Percentiles rank a stretch among this genome's conserved stretches.
Conservation (phyloP, 139 green algal genomes). For the Pseudopediastrum boryanum region DNA sequence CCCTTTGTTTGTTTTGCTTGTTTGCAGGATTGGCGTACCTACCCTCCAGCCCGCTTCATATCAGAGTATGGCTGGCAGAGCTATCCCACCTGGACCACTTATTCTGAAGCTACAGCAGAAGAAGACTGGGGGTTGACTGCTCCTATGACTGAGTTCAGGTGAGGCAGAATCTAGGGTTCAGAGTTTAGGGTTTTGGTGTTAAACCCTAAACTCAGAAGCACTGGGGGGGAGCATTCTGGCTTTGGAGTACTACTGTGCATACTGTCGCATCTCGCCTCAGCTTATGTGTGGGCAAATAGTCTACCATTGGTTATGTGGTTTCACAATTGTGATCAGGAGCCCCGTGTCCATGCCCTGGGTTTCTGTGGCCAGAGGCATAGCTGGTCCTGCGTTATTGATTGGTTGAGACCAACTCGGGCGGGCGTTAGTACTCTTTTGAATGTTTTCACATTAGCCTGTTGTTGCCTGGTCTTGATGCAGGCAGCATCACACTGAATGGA, state of each 20-base stretch:
- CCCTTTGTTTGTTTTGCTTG: no score
- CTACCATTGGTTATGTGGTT: not conserved
- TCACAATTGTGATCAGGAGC: not conserved
- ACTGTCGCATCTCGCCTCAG: not conserved
- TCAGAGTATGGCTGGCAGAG: constrained; percentile 68
- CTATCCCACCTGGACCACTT: constrained; percentile 45
- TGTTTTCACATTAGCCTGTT: no score
- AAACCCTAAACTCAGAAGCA: no score
- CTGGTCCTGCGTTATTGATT: no score
- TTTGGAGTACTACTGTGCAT: not conserved
- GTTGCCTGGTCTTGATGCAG: no score
- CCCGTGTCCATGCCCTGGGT: not conserved
- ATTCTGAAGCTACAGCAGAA: constrained; percentile 10
- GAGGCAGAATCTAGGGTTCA: not conserved
- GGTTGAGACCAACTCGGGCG: no score
- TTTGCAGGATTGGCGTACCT: constrained; percentile 34
- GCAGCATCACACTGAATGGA: no score
- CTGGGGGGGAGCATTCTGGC: not conserved
- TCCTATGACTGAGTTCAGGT: constrained; percentile 37
- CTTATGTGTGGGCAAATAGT: not conserved
- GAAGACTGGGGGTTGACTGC: constrained; percentile 23
- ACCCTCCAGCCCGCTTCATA: constrained; percentile 69
- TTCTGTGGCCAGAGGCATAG: no score
- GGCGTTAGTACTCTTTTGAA: no score
- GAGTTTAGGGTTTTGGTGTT: not conserved